phyloP scores from a whole-genome alignment of 1,139 yeast species.

The Candida mesenterica region DNA sequence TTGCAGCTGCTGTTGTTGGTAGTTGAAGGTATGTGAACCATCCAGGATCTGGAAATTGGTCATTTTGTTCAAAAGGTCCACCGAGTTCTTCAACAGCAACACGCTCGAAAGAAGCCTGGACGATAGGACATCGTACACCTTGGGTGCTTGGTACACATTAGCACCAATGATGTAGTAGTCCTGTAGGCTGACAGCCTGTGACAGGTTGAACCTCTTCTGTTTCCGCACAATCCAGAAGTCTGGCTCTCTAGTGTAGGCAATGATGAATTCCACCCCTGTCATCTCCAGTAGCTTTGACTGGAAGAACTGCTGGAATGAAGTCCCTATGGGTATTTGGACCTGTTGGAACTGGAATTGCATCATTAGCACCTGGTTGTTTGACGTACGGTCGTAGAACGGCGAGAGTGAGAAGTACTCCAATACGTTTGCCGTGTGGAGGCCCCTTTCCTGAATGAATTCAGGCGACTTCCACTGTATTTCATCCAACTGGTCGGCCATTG shows the following conservation, averaged over 20 bases:
- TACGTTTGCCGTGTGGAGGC: slow-evolving; percentile 83
- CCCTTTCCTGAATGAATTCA: slow-evolving; percentile 91
- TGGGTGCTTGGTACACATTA: slow-evolving; percentile 88
- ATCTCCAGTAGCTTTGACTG: slow-evolving; percentile 65
- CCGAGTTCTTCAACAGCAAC: slow-evolving; percentile 35
- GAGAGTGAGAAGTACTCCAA: slow-evolving; percentile 90
- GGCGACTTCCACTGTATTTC: slow-evolving; percentile 98
- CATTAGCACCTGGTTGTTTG: slow-evolving; percentile 89
- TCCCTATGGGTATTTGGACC: slow-evolving; percentile 41
- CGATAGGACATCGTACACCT: slow-evolving; percentile 38
- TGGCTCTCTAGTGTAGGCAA: slow-evolving; percentile 77
- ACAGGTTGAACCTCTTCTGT: slow-evolving; percentile 61
- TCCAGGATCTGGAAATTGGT: slow-evolving; percentile 36
- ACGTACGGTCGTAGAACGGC: slow-evolving; percentile 91
- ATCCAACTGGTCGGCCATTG: slow-evolving; percentile 52
- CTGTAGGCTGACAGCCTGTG: slow-evolving; percentile 50
- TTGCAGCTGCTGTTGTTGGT: slow-evolving; percentile 10
- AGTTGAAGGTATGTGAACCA: slow-evolving; percentile 35
- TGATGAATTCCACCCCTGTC: slow-evolving; percentile 82
- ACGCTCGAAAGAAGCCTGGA: slow-evolving; percentile 40
- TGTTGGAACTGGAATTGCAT: slow-evolving; percentile 94
- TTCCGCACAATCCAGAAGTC: slow-evolving; percentile 90
- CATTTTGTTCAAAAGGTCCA: slow-evolving; percentile 35
- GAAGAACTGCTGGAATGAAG: slow-evolving; percentile 25
- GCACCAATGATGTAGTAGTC: slow-evolving; percentile 91